These are phyloP conservation scores for Paramecium sonneborni DNA, from an alignment of 73 alveolate genomes.

Conservation along the genomic window DNA sequence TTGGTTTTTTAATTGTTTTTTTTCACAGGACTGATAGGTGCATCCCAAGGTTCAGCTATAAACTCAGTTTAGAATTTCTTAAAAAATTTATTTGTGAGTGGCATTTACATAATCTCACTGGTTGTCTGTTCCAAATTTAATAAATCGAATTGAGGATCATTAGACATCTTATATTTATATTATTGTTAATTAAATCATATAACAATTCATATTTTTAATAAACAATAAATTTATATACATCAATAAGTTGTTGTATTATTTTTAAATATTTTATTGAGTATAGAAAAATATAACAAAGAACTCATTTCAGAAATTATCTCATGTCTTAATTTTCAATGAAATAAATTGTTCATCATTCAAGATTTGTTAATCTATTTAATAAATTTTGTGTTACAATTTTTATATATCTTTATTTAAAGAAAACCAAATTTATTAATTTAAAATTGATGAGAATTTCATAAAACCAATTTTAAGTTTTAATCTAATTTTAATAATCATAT, in stretches of 20 bases:
- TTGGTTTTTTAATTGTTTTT: neutral
- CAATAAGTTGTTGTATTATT: too few species aligned
- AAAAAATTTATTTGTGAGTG: neutral
- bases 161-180: neutral
- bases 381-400: too few species aligned
- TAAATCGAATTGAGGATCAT: neutral
- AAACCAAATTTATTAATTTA: too few species aligned
- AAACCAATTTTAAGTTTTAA: too few species aligned
- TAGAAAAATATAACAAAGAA: neutral
- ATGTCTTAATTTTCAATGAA: too few species aligned
- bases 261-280: too few species aligned
- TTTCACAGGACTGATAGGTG: neutral
- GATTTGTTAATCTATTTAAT: too few species aligned
- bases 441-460: too few species aligned
- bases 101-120: neutral
- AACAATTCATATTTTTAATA: neutral
- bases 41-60: slow-evolving; percentile 31
- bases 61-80: neutral
- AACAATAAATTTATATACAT: neutral
- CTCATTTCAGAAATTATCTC: too few species aligned
- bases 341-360: too few species aligned
- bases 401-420: too few species aligned
- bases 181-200: neutral
- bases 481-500: too few species aligned
- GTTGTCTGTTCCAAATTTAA: neutral